Percentiles rank a stretch among this genome's conserved stretches.
These are phyloP conservation scores for Cynara cardunculus DNA, from an alignment of 129 eudicot species.

Conservation along the genomic window DNA sequence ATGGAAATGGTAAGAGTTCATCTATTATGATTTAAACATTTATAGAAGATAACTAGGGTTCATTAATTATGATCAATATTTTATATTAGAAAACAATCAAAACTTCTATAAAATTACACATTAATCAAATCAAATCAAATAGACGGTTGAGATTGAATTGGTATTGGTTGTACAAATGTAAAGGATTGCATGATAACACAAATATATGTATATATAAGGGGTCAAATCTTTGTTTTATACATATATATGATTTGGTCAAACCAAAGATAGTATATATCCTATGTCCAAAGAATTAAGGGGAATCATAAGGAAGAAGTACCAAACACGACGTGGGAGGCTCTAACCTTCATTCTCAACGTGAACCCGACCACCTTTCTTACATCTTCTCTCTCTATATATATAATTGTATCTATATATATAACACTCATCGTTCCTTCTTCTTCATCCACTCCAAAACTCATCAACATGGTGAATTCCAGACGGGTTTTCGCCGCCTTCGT, in stretches of 20 bases:
- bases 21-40: no score
- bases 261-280: constrained; percentile 16
- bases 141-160: no score
- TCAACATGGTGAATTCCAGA: constrained; percentile 20
- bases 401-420: neutral
- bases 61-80: no score
- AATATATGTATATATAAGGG: no score
- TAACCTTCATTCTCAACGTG: constrained; percentile 45
- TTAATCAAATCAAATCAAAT: no score
- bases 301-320: constrained; percentile 16
- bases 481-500: constrained; percentile 13
- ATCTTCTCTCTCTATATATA: neutral
- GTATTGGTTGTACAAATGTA: no score
- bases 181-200: no score
- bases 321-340: constrained; percentile 58
- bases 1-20: no score
- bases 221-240: neutral
- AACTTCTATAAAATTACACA: no score
- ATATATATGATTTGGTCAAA: constrained; percentile 13
- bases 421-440: constrained; percentile 25
- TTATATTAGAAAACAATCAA: no score
- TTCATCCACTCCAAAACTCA: neutral
- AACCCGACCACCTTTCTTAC: constrained; percentile 44
- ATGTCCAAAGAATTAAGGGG: neutral
- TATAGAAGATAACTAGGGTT: no score